phyloP scores from a whole-genome alignment of 1,139 yeast species.

The Hansenula anomala region DNA sequence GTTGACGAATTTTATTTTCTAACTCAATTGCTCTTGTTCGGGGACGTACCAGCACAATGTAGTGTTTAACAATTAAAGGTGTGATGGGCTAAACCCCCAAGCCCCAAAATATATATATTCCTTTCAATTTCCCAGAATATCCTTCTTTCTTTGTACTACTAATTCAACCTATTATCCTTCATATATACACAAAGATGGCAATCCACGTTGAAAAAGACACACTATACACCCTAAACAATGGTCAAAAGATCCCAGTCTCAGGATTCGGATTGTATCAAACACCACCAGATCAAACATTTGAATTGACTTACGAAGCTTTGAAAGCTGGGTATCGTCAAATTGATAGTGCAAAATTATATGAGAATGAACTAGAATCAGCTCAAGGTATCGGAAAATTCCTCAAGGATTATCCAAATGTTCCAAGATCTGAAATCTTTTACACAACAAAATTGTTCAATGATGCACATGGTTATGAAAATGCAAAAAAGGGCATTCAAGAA shows the following conservation, averaged over 20 bases:
- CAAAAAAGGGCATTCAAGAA: constrained; percentile 45
- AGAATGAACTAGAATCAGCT: constrained; percentile 40
- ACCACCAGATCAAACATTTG: constrained; percentile 9
- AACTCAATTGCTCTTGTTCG: too few relatives aligned
- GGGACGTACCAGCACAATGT: too few relatives aligned
- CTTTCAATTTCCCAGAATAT: too few relatives aligned
- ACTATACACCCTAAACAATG: constrained; percentile 18
- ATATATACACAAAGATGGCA: neutral
- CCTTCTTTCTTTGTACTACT: too few relatives aligned
- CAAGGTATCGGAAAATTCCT: constrained; percentile 39
- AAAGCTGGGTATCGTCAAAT: constrained; percentile 52
- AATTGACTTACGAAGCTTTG: constrained; percentile 34
- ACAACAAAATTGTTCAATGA: constrained; percentile 35
- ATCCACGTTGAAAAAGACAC: constrained; percentile 1
- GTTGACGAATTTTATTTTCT: too few relatives aligned
- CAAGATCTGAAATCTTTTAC: constrained; percentile 31
- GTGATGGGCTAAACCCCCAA: too few relatives aligned
- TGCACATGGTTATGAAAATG: constrained; percentile 43
- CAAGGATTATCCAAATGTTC: constrained; percentile 38
- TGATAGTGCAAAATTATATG: constrained; percentile 34
- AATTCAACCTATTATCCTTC: too few relatives aligned
- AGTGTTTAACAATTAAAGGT: too few relatives aligned
- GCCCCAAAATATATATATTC: too few relatives aligned
- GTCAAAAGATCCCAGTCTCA: constrained; percentile 9
- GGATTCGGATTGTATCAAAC: constrained; percentile 15